Base-by-base conservation (phyloP, 306 rosid species). In the Dryas octopetala region DNA sequence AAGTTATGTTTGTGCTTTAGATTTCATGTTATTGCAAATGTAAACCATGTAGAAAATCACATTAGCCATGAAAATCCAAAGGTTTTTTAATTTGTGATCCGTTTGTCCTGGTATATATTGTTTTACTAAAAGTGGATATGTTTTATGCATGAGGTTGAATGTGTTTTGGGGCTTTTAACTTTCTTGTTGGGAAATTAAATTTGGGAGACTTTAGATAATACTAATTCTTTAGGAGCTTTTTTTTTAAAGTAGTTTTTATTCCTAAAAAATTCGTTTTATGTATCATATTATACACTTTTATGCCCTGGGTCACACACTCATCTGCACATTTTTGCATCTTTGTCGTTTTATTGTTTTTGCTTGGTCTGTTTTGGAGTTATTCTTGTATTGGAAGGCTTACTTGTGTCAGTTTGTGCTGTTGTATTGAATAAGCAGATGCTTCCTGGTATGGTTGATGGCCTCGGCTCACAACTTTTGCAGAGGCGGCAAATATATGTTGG, bases 401-500 rank as follows among this genome's bases (percentile, higher is more conserved):
- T 47, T 55, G 62, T 60, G 14, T 70, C 60, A 7, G 51, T 75
- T 15, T 76, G 26, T 68, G 71, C 62, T 67, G 62, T 51, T 76
- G 59, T 53, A 66, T 23, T 70, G 53, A 72, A 62, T 75, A 15
- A 46, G 73, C 85, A 95, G 98, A 82, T 83, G 89, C 81, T 87
- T 28, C 88, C 97, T 81, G 86, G 97, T 32, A 85, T 90, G 87
- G 92, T 85, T 75, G 99, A 96, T 81, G 99, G 98, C 68, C 88
- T 87, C 60, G 89, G 92, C 76, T 79, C 96, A 3, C 96, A 88
- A 78, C 79, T 84, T 67, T 75, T 91, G 82, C 96, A 92, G 85
- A 90, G 99, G 52, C 87, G 97, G 51, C 98, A 90, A 80, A 89
- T 96, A 28, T 96, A 92, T 84, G 78, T 94, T 69, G 90, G 85